A percentile compares a stretch with the other conserved stretches of the same genome.
These are phyloP conservation scores for Crepidotus variabilis DNA, from an alignment of 768 basidiomycete species.

Conservation along the genomic window DNA sequence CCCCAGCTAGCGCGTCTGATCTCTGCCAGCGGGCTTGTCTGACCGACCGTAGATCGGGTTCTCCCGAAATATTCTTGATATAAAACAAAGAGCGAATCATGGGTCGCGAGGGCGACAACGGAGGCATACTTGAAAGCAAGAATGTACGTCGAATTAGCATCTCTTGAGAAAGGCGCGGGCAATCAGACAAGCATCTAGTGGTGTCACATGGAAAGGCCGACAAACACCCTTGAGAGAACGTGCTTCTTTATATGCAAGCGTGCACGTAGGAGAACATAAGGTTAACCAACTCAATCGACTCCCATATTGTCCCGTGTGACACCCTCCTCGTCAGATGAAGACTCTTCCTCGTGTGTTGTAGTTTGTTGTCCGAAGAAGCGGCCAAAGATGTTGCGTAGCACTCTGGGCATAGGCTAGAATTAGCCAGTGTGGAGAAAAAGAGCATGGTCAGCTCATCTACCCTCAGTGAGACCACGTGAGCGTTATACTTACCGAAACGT, in stretches of 20 bases:
- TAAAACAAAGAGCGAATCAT: too few relatives aligned
- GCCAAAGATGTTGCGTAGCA: conserved; percentile 55
- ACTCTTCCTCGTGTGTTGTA: conserved; percentile 25
- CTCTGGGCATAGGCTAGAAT: conserved; percentile 53
- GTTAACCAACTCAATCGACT: conserved; percentile 26
- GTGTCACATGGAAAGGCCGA: not conserved
- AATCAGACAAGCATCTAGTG: not conserved
- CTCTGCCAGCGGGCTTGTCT: too few relatives aligned
- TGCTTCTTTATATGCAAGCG: not conserved
- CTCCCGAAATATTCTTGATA: too few relatives aligned
- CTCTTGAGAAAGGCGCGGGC: too few relatives aligned
- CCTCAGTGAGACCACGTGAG: not conserved
- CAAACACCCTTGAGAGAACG: not conserved
- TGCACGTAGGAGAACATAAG: not conserved
- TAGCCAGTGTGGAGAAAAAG: not conserved
- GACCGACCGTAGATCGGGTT: too few relatives aligned
- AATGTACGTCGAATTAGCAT: too few relatives aligned
- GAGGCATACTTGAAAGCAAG: too few relatives aligned
- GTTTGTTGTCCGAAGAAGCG: conserved; percentile 50
- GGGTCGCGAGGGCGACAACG: too few relatives aligned
- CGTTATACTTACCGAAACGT: conserved; percentile 41
- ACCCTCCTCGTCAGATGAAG: conserved; percentile 40
- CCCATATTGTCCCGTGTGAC: conserved; percentile 23
- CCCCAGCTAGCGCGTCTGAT: too few relatives aligned
- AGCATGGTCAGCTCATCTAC: not conserved